phyloP scores from a whole-genome alignment of 805 yeast genomes.

The Saccharomycopsis capsularis region DNA sequence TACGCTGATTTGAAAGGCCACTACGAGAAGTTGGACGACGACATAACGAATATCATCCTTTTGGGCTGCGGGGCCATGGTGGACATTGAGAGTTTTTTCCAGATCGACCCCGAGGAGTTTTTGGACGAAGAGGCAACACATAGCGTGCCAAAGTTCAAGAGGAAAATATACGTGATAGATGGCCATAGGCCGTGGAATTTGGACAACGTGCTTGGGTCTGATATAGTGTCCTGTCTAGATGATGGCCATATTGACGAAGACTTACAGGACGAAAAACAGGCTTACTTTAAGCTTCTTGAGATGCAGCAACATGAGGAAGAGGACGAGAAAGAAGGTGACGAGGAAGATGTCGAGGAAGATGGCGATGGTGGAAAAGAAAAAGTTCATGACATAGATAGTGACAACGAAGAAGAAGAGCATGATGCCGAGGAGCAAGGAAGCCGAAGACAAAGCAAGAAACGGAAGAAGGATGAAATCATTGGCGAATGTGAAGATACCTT shows the following conservation, averaged over 20 bases:
- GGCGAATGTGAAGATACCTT: constrained; percentile 46
- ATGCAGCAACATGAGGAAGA: constrained; percentile 34
- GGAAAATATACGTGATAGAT: constrained; percentile 77
- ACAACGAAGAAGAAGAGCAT: constrained; percentile 17
- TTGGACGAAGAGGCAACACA: constrained; percentile 28
- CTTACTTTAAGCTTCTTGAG: constrained; percentile 50
- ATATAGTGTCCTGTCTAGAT: constrained; percentile 72
- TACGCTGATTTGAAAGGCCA: constrained; percentile 67
- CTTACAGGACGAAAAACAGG: constrained; percentile 47
- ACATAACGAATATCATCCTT: constrained; percentile 67
- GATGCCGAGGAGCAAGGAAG: constrained; percentile 23
- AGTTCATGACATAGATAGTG: constrained; percentile 26
- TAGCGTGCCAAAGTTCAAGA: constrained; percentile 30
- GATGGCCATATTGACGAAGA: constrained; percentile 71
- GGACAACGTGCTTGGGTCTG: constrained; percentile 83
- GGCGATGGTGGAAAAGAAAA: constrained; percentile 28
- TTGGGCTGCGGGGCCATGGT: constrained; percentile 93
- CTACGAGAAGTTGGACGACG: constrained; percentile 59
- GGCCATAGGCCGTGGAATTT: constrained; percentile 96
- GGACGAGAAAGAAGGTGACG: constrained; percentile 33
- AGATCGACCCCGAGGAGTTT: constrained; percentile 50
- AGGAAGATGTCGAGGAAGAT: constrained; percentile 27
- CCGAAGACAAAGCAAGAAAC: constrained; percentile 30
- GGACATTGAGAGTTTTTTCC: constrained; percentile 71
- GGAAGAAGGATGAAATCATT: constrained; percentile 36